Evolutionary conservation across 2,329 filamentous ascomycete species (phyloP).

Genomic region (Sarocladium kiliense): DNA sequence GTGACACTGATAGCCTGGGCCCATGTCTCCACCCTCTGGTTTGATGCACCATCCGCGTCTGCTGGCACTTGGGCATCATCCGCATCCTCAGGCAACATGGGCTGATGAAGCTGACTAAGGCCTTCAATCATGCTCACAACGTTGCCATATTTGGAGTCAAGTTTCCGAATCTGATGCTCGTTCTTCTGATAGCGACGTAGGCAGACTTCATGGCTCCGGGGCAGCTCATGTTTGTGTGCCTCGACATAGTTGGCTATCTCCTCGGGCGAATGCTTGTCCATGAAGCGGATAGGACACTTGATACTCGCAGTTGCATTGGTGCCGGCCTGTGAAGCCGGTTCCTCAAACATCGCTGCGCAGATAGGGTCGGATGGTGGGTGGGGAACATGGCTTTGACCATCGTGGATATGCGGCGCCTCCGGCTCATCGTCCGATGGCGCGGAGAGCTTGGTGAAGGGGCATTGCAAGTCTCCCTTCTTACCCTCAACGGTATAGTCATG

Average conservation of each 20-base stretch:
- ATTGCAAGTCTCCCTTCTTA: slow-evolving; percentile 71
- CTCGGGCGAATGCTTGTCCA: slow-evolving; percentile 88
- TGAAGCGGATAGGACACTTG: slow-evolving; percentile 87
- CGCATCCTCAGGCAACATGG: slow-evolving; percentile 64
- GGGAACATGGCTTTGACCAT: slow-evolving; percentile 24
- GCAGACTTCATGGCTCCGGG: slow-evolving; percentile 89
- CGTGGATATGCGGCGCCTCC: slow-evolving; percentile 17
- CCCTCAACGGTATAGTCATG: slow-evolving; percentile 88
- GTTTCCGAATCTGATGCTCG: slow-evolving; percentile 75
- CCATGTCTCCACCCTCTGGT: slow-evolving; percentile 79
- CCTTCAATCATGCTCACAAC: slow-evolving; percentile 93
- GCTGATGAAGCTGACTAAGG: slow-evolving; percentile 79
- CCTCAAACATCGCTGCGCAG: slow-evolving; percentile 59
- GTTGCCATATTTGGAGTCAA: slow-evolving; percentile 92
- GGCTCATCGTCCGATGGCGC: slow-evolving; percentile 22
- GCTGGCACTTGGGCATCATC: slow-evolving; percentile 39
- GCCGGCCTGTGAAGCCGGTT: slow-evolving; percentile 38
- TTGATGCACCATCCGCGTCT: slow-evolving; percentile 48
- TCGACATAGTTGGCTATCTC: slow-evolving; percentile 93
- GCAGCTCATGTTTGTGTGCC: slow-evolving; percentile 90
- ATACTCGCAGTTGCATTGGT: slow-evolving; percentile 45
- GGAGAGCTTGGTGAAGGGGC: slow-evolving; percentile 61
- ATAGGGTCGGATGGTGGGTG: slow-evolving; percentile 55
- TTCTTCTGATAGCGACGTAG: slow-evolving; percentile 85
- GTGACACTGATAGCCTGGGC: slow-evolving; percentile 67